Conservation (phyloP, 129 eudicot species). For the Solidago caesia region DNA sequence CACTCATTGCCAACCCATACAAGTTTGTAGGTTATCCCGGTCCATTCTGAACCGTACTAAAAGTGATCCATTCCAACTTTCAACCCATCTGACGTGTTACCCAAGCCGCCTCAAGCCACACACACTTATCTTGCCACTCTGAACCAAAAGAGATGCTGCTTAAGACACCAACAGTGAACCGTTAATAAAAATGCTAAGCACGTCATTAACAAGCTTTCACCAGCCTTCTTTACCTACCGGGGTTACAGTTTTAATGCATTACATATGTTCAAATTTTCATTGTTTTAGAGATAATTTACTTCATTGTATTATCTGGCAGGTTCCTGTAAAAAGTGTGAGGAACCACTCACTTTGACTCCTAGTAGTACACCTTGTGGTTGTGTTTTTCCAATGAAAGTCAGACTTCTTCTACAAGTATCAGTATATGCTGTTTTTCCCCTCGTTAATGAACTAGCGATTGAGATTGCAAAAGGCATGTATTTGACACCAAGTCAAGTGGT, state of each 20-base stretch:
- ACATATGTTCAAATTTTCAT: not conserved
- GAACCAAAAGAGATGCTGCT: not conserved
- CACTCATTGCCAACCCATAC: too few relatives aligned
- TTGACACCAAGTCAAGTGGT: slow-evolving; percentile 68
- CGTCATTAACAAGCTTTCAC: not conserved
- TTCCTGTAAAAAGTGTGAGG: slow-evolving; percentile 62
- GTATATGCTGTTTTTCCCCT: slow-evolving; percentile 63
- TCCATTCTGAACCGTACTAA: not conserved
- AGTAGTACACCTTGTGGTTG: slow-evolving; percentile 73
- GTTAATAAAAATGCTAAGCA: not conserved
- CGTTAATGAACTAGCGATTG: slow-evolving; percentile 69
- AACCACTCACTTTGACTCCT: slow-evolving; percentile 68
- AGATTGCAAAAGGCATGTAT: slow-evolving; percentile 77
- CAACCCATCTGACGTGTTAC: not conserved
- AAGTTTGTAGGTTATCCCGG: not conserved
- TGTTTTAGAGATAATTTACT: not conserved
- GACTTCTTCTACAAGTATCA: slow-evolving; percentile 59
- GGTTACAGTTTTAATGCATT: not conserved
- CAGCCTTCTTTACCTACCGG: not conserved
- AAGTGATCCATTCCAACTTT: not conserved
- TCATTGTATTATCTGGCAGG: slow-evolving; percentile 44
- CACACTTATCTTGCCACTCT: not conserved
- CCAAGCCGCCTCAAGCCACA: not conserved
- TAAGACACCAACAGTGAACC: not conserved
- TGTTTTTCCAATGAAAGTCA: slow-evolving; percentile 78